Evolutionary conservation across 202 grass and related monocot species (phyloP), one percentile per base, ranked within the genome.

Genomic region (Setaria italica): DNA sequence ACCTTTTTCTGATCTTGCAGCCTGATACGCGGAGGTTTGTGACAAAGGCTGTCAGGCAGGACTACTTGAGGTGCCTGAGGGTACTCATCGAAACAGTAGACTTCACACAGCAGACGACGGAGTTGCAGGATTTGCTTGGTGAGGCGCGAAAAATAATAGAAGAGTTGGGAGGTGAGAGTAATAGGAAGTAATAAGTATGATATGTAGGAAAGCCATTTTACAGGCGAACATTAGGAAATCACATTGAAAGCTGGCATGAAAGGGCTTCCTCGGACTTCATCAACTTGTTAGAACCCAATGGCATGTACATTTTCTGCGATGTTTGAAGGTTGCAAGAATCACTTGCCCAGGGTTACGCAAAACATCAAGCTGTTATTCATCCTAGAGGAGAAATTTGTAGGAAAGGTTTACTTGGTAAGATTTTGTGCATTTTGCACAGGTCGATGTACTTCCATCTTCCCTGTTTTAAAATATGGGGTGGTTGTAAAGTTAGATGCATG

Each of bases 51-150:
- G 77, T 73, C 34, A 94, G 76, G 88, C 50, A n/a, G 57, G 75
- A 94, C 7, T 98, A 94, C 32, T 0, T 86, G 25, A 84, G 62
- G 21, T 92, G 88, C 82, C 81, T 95, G 74, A 88, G 69, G 16
- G 76, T 48, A 15, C 93, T 98, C 51, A 35, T 6, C 1, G 12
- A 14, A 56, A 81, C 83, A 49, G 70, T 84, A 68, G 37, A 64
- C 17, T 78, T 72, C 13, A 16, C 70, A 29, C 56, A 70, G 6
- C 58, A 76, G 46, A 87, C 70, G 29, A 67, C 49, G 4, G 75
- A 51, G 16, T 78, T 84, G 17, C 76, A 87, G 66, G 88, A 87
- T 15, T 77, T 95, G 39, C 66, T 89, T 75, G 58, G 67, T 78
- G 88, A 85, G 85, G 82, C 21, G 3, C 82, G 48, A 42, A 63